Base-by-base conservation (phyloP, 1,284 basidiomycete genomes). In the Puccinia horiana region DNA sequence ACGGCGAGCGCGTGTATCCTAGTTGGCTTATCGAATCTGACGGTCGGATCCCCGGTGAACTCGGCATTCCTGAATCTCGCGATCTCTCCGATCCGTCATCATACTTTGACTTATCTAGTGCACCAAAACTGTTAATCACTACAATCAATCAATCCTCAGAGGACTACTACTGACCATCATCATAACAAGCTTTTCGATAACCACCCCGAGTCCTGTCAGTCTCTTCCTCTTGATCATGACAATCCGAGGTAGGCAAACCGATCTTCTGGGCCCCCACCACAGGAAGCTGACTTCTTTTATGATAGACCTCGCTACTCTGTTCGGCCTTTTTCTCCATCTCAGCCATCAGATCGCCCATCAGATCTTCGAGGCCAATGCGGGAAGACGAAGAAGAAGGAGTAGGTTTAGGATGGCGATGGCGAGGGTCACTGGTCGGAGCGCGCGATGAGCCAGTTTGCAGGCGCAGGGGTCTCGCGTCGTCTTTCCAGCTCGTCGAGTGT, bases 291-390 rank as follows among this genome's bases (percentile, higher is more conserved):
- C 44, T 65, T 14, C 63, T 20, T 65, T 65, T 42, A 18, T 65
- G 63, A 40, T 65, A 65, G 8, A 40, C 35, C 44, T 72, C 69
- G 69, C 69, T 72, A 18, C 44, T 72, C 8, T 23, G 40, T 47
- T 78, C 76, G 35, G 76, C 76, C 65, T 78, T 78, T 37, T 67
- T 65, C 29, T 37, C 49, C 76, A 78, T 78, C 47, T 78, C 76
- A n/a, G 49, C 49, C 76, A 78, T 67, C 35, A 78, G 37, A 23
- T 78, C 76, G n/a, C 76, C 76, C 76, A 78, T 78, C 1, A 78
- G 42, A 26, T 78, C 76, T 40, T 78, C 76, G 3, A 78, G 35
- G 23, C 76, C 76, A 20, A 44, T 37, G 16, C 20, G 12, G 20
- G 69, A 72, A 20, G 23, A 20, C 1, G 35, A 20, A 44, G 35